Base-by-base conservation (phyloP, 1,284 basidiomycete genomes). In the Boletus sp. region DNA sequence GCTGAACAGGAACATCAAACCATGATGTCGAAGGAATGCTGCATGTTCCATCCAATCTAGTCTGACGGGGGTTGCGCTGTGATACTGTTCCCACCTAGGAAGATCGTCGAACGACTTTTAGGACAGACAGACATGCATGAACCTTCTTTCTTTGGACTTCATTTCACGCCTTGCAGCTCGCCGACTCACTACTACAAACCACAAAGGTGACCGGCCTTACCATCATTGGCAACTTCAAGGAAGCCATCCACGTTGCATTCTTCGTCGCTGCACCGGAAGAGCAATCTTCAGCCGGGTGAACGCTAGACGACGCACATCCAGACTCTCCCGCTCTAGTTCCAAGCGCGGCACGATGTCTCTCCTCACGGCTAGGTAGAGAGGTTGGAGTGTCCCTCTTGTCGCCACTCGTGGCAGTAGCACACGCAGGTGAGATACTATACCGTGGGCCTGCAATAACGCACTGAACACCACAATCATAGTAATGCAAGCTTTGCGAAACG, bases 291-390 rank as follows among this genome's bases (percentile, higher is more conserved):
- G 19, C 66, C 66, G 0, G 62, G 59, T 4, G 68, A 71, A 30
- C 55, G 50, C 10, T 69, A 70, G 70, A 71, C 63, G 9, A 49
- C 46, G 0, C 44, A 62, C 33, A 31, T 67, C 4, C 61, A 70
- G 1, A 69, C 59, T 4, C 60, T 69, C 28, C 68, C 70, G 1
- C 68, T 67, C 17, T n/a, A 62, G 37, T 69, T 71, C 17, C 68
- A 71, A 21, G 68, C 55, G 2, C 55, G 64, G 56, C 9, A 3
- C 38, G 25, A 44, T 55, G 1, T n/a, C n/a, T n/a, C n/a, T n/a
- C n/a, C n/a, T n/a, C n/a, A 51, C 37, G 0, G 67, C 4, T 58
- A 53, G 64, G n/a, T n/a, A n/a, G n/a, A n/a, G n/a, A n/a, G n/a
- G 23, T 56, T 9, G 56, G 63, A 0, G 40, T 46, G 2, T 35